phyloP scores from a whole-genome alignment of 495 filamentous ascomycete genomes.

The Penicillium soppii region DNA sequence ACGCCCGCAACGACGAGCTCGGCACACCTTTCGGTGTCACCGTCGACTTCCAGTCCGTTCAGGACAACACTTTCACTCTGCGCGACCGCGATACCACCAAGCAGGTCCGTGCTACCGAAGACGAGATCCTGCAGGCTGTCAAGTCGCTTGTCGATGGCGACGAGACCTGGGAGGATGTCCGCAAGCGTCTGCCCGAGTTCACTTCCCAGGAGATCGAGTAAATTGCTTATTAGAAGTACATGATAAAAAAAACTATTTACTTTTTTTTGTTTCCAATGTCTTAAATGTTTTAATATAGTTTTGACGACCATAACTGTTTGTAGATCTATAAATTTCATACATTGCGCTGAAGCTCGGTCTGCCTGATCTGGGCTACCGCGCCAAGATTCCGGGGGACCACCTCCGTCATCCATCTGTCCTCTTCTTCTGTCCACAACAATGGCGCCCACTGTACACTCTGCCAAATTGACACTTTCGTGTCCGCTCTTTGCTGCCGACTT shows the following conservation, averaged over 20 bases:
- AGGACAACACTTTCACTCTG: slow-evolving; percentile 66
- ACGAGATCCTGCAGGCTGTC: slow-evolving; percentile 63
- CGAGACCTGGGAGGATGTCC: slow-evolving; percentile 65
- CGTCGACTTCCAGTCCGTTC: slow-evolving; percentile 69
- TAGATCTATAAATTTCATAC: background rate
- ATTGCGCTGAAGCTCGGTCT: slow-evolving; percentile 4
- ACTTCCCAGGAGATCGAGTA: slow-evolving; percentile 67
- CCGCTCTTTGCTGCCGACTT: slow-evolving; percentile 92
- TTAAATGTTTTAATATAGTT: background rate
- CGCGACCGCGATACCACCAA: slow-evolving; percentile 66
- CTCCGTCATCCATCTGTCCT: slow-evolving; percentile 25
- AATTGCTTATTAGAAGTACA: slow-evolving; percentile 12
- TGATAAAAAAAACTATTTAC: slow-evolving; percentile 23
- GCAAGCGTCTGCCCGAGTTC: slow-evolving; percentile 62
- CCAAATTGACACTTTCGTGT: slow-evolving; percentile 74
- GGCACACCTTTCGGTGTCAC: slow-evolving; percentile 66
- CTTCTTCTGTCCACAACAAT: slow-evolving; percentile 27
- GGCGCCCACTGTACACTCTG: slow-evolving; percentile 55
- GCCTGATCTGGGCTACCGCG: slow-evolving; percentile 20
- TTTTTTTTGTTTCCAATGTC: background rate
- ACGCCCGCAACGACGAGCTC: slow-evolving; percentile 66
- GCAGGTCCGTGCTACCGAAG: slow-evolving; percentile 64
- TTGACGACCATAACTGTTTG: background rate
- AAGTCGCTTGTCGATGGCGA: slow-evolving; percentile 59
- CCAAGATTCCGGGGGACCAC: slow-evolving; percentile 37